Base-by-base conservation (phyloP, 768 basidiomycete species). In the Albatrellus ellisii region DNA sequence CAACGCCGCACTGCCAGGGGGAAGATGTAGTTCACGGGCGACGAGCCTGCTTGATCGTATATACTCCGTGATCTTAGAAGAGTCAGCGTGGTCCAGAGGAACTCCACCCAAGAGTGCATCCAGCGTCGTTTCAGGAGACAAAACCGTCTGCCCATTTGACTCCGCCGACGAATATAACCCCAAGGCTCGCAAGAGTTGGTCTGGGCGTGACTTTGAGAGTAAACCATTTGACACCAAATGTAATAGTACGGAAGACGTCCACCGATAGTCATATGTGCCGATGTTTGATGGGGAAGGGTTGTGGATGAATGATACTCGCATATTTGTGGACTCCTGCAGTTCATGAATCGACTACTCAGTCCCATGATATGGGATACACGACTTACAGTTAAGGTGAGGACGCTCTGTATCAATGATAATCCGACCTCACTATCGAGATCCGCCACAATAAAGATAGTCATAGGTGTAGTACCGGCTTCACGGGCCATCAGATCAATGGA, bases 381-480 rank as follows among this genome's bases (percentile, higher is more conserved):
- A 59, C 69, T 31, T 55, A 90, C 88, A 46, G 83, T 54, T 5
- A 82, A 79, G 15, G 52, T 52, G 6, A 95, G 56, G 0, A 80
- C 77, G 45, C 81, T 79, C 42, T 64, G 72, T n/a, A 77, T 64
- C 2, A 87, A 59, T n/a, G 54, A 53, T 12, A 71, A 37, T 0
- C 87, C 85, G 1, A 63, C 67, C 6, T 63, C 61, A 6, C 66
- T 72, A 48, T 94, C 80, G 11, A 97, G 64, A 56, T 97, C 84
- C 1, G 79, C 81, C 14, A 94, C 65, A 29, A 97, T 61, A 52
- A 75, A 79, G 28, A 72, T 52, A 26, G 70, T 76, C 32, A 78
- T 46, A 2, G 69, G 64, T 4, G 69, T 41, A 22, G 50, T 34
- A 20, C 52, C 48, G 6, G 46, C 40, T 25, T 41, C 52, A 37